Evolutionary conservation across 2,329 filamentous ascomycete genomes (phyloP), one percentile per base, ranked within the genome.

Genomic region (Pestalotiopsis sp.): DNA sequence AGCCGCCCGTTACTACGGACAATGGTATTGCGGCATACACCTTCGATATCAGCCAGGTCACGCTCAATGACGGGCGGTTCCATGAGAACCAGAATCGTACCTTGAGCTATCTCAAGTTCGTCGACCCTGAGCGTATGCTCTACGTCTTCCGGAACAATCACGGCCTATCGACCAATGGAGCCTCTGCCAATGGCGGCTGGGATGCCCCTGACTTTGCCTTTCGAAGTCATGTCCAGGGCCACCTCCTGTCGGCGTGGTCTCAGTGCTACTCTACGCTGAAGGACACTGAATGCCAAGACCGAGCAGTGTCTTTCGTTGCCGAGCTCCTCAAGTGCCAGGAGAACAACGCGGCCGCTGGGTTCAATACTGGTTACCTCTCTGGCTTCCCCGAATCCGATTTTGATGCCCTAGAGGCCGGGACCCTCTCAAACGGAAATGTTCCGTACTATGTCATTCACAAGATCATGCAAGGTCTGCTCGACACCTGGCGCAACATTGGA

Each of bases 361-460:
- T 85, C 67, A 77, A 59, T 3, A 61, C 76, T 0, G 85, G 85
- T 0, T 87, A 87, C 68, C 75, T 87, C 0, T 84, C 82, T 3
- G 85, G 84, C 2, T 87, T 87, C 39, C 84, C 85, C 0, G 85
- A 87, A 70, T 85, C 83, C 0, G 85, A 87, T 14, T 83, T 87
- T 58, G 74, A 70, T 1, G 77, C 76, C 0, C 75, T 87, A 1
- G 84, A 87, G 67, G 73, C 75, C 0, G 76, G 84, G 0, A 84
- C 78, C 6, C 56, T 66, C 23, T 25, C 64, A 65, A 85, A 82
- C 57, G 84, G 85, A 36, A 87, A 87, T 61, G 85, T 87, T 0
- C 84, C 85, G 0, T 87, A 86, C 75, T 87, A 87, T 69, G 81
- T 82, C 25, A 78, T 87, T n/a, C 85, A 87, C 76, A 87, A 87